Evolutionary conservation across 768 basidiomycete genomes (phyloP).

Genomic region (Macrolepiota fuliginosa): DNA sequence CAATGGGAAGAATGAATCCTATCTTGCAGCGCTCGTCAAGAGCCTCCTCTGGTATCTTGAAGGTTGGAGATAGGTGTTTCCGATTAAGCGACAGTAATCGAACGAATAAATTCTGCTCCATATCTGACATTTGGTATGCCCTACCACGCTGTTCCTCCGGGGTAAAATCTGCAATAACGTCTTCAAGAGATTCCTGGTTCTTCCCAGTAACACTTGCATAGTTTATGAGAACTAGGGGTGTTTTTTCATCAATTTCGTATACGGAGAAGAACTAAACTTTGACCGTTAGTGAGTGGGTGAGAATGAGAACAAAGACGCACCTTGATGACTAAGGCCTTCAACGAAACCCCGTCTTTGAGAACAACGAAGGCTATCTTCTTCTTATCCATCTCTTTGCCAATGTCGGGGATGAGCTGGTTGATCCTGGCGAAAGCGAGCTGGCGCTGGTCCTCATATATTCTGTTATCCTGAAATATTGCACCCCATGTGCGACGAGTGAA

Average conservation of each 20-base stretch:
- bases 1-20: constrained; percentile 38
- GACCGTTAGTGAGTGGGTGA: neutral
- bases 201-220: constrained; percentile 24
- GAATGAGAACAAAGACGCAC: neutral
- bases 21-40: constrained; percentile 22
- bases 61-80: constrained; percentile 26
- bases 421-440: constrained; percentile 12
- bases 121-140: constrained; percentile 19
- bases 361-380: constrained; percentile 8
- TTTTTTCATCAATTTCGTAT: constrained; percentile 19
- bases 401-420: constrained; percentile 10
- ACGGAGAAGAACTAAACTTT: constrained; percentile 24
- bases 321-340: constrained; percentile 6
- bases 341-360: constrained; percentile 1
- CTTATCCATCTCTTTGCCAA: constrained; percentile 12
- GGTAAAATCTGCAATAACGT: constrained; percentile 16
- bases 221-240: constrained; percentile 25
- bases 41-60: constrained; percentile 18
- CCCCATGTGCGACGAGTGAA: constrained; percentile 13
- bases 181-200: constrained; percentile 16
- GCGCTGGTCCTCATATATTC: constrained; percentile 9
- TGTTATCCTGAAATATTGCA: constrained; percentile 10
- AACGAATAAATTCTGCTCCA: constrained; percentile 33
- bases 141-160: constrained; percentile 8
- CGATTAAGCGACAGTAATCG: constrained; percentile 32